Evolutionary conservation across 2,329 filamentous ascomycete species (phyloP).

Genomic region (Aspergillus amoenus): DNA sequence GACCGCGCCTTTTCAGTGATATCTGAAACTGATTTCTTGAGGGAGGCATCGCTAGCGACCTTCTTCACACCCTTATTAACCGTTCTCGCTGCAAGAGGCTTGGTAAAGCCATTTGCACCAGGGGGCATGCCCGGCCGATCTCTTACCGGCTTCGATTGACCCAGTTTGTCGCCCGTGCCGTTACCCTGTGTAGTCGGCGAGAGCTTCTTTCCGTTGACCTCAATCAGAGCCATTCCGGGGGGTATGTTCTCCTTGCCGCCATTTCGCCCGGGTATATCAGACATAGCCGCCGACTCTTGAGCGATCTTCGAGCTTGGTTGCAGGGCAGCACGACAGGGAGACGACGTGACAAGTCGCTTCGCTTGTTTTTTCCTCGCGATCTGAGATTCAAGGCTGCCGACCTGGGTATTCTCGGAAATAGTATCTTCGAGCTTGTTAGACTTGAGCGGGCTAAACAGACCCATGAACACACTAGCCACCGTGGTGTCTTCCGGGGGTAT

Average conservation of each 20-base stretch:
- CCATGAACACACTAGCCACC: constrained; percentile 45
- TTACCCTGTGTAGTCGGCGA: constrained; percentile 13
- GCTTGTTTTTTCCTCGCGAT: constrained; percentile 33
- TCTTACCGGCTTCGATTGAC: constrained; percentile 20
- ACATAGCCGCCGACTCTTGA: constrained; percentile 42
- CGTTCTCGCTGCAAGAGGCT: constrained; percentile 8
- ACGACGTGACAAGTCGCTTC: constrained; percentile 22
- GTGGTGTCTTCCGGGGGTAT: constrained; percentile 45
- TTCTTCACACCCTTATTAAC: constrained; percentile 10
- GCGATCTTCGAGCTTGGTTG: constrained; percentile 40
- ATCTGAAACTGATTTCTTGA: neutral
- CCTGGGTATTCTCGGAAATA: constrained; percentile 21
- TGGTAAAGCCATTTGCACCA: neutral
- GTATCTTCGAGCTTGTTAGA: constrained; percentile 6
- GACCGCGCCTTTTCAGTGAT: neutral
- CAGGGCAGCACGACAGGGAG: constrained; percentile 46
- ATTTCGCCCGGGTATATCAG: constrained; percentile 53
- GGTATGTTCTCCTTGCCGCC: constrained; percentile 65
- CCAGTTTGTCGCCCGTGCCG: constrained; percentile 20
- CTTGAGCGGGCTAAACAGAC: constrained; percentile 43
- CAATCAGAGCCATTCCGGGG: constrained; percentile 39
- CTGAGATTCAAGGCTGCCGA: constrained; percentile 35
- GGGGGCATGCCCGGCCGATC: neutral
- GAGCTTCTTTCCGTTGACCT: constrained; percentile 20
- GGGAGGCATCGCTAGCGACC: constrained; percentile 16